These are phyloP conservation scores for Babjeviella inositovora DNA, from an alignment of 805 yeast genomes.

Conservation along the genomic window DNA sequence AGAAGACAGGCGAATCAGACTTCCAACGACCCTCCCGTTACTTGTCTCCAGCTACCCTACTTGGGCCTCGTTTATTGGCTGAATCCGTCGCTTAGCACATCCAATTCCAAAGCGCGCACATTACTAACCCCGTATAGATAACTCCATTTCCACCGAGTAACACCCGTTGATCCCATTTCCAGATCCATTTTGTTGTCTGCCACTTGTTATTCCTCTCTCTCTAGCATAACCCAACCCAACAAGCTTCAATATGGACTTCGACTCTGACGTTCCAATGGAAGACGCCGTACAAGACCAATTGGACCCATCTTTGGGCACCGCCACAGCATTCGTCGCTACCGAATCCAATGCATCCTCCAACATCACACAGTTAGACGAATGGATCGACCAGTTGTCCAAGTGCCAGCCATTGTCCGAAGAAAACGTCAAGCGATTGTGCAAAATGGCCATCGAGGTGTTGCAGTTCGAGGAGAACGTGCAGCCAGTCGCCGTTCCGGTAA, in stretches of 20 bases:
- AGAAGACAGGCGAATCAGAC: too few relatives aligned
- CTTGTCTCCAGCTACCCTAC: too few relatives aligned
- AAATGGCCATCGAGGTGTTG: slow-evolving; percentile 82
- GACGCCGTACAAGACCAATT: slow-evolving; percentile 39
- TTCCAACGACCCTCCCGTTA: too few relatives aligned
- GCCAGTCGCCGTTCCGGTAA: slow-evolving; percentile 90
- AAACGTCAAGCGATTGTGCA: slow-evolving; percentile 67
- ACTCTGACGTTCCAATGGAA: slow-evolving; percentile 75
- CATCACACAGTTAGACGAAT: slow-evolving; percentile 62
- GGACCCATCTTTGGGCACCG: slow-evolving; percentile 11
- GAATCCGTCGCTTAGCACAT: not conserved
- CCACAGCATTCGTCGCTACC: slow-evolving; percentile 4
- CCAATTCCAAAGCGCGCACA: not conserved
- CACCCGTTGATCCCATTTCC: not conserved
- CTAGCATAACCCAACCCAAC: not conserved
- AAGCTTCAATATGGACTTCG: slow-evolving; percentile 42
- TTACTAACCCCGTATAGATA: too few relatives aligned
- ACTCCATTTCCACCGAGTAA: not conserved
- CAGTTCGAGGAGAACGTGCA: slow-evolving; percentile 91
- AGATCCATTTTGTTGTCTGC: not conserved
- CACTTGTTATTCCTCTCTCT: not conserved
- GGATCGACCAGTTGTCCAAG: slow-evolving; percentile 68
- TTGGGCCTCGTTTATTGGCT: not conserved
- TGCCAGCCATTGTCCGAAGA: slow-evolving; percentile 76
- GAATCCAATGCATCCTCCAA: slow-evolving; percentile 16